Evolutionary conservation across 768 basidiomycete species (phyloP).

Genomic region (Xerocomellus dryophilus): DNA sequence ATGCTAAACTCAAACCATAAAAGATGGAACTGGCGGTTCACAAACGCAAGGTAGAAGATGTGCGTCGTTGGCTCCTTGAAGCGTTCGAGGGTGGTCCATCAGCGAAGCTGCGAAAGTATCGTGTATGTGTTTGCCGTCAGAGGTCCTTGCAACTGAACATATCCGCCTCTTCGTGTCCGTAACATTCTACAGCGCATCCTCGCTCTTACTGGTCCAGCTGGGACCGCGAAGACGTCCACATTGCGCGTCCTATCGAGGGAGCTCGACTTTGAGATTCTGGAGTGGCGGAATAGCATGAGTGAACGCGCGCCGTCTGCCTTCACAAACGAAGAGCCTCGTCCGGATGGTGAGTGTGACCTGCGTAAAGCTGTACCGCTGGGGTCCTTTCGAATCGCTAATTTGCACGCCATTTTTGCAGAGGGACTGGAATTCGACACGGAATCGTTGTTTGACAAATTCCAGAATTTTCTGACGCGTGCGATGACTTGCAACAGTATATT

Average conservation of each 20-base stretch:
- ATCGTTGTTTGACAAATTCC: slow-evolving; percentile 62
- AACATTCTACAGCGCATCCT: slow-evolving; percentile 65
- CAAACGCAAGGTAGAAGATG: slow-evolving; percentile 72
- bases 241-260: slow-evolving; percentile 72
- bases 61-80: slow-evolving; percentile 70
- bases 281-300: slow-evolving; percentile 75
- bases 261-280: slow-evolving; percentile 74
- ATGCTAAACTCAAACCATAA: not conserved
- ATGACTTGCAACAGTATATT: slow-evolving; percentile 58
- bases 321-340: slow-evolving; percentile 18
- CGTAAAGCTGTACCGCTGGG: not conserved
- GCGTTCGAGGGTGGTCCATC: slow-evolving; percentile 67
- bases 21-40: slow-evolving; percentile 79
- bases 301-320: slow-evolving; percentile 37
- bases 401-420: slow-evolving; percentile 6
- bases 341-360: slow-evolving; percentile 7
- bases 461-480: slow-evolving; percentile 70
- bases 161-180: not conserved
- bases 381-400: not conserved
- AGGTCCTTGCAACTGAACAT: not conserved
- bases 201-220: slow-evolving; percentile 83
- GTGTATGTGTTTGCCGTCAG: slow-evolving; percentile 45
- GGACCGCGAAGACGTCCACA: slow-evolving; percentile 87
- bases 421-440: slow-evolving; percentile 14
- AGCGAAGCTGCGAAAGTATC: slow-evolving; percentile 64